Percentiles rank a stretch among this genome's conserved stretches.
phyloP scores from a whole-genome alignment of 2,329 filamentous ascomycete species.

The Monosporascus sp. region DNA sequence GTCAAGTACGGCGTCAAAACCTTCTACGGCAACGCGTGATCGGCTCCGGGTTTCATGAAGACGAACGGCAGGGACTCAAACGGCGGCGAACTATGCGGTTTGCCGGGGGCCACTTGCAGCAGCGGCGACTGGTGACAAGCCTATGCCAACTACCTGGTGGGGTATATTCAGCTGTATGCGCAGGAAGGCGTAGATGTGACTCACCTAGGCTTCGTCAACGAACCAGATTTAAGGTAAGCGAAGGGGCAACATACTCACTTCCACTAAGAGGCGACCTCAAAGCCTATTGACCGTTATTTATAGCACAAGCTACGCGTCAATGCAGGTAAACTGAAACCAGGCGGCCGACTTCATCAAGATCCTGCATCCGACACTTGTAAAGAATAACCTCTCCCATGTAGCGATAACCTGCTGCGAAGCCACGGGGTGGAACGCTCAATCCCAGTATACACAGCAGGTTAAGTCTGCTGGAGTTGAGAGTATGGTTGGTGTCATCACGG shows the following conservation, averaged over 20 bases:
- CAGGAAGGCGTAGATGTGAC: constrained; percentile 2
- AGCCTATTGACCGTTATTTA: constrained; percentile 3
- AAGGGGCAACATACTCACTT: not conserved
- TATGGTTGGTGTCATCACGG: constrained; percentile 35
- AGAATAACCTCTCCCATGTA: constrained; percentile 12
- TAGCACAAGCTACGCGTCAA: constrained; percentile 34
- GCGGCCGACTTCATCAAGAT: constrained; percentile 47
- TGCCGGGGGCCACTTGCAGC: constrained; percentile 23
- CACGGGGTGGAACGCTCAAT: constrained; percentile 27
- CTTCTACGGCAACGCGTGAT: constrained; percentile 36
- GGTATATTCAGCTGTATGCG: constrained; percentile 31
- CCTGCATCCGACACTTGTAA: constrained; percentile 36
- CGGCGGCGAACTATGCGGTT: constrained; percentile 26
- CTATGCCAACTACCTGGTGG: constrained; percentile 32
- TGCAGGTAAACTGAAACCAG: constrained; percentile 40
- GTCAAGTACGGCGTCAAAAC: constrained; percentile 35
- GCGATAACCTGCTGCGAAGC: constrained; percentile 37
- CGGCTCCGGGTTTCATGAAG: constrained; percentile 30
- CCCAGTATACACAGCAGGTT: constrained; percentile 7
- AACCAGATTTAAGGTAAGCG: constrained; percentile 7
- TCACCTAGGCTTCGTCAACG: constrained; percentile 7
- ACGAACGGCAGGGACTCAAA: constrained; percentile 25
- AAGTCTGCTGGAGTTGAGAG: constrained; percentile 23
- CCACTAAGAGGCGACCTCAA: constrained; percentile 5
- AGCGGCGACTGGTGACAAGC: constrained; percentile 31